Percentiles rank a stretch among this genome's conserved stretches.
Evolutionary conservation across 2,329 filamentous ascomycete genomes (phyloP).

Genomic region (Fulvia fulva): DNA sequence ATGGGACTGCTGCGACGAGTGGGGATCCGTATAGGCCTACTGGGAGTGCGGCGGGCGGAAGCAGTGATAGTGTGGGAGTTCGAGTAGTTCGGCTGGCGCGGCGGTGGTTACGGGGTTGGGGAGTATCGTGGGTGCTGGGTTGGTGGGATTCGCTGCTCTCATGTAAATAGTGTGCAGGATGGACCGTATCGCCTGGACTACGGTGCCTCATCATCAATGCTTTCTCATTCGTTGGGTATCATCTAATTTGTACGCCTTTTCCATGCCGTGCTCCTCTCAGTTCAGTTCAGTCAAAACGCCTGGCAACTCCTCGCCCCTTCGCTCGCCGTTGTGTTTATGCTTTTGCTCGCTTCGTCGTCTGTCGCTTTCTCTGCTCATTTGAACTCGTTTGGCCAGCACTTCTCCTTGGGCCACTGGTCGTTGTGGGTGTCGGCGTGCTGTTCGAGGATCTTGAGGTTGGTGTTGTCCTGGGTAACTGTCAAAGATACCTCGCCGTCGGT

Average conservation of each 20-base stretch:
- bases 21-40: constrained; percentile 13
- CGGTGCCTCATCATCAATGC: neutral
- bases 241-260: neutral
- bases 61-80: neutral
- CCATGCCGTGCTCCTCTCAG: neutral
- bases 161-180: constrained; percentile 1
- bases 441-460: constrained; percentile 50
- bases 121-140: constrained; percentile 11
- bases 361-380: neutral
- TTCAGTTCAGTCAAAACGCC: neutral
- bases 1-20: constrained; percentile 12
- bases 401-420: constrained; percentile 54
- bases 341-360: neutral
- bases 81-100: constrained; percentile 6
- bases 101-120: constrained; percentile 13
- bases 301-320: neutral
- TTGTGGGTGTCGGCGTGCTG: constrained; percentile 53
- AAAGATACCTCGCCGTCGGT: neutral
- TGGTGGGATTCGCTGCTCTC: constrained; percentile 11
- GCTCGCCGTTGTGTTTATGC: neutral
- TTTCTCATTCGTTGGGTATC: neutral
- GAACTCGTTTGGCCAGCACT: constrained; percentile 51
- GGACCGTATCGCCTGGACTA: neutral
- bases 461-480: constrained; percentile 37
- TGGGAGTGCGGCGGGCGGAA: neutral